These are phyloP conservation scores for Tuber magnatum DNA, from an alignment of 495 filamentous ascomycete genomes.

Conservation along the genomic window DNA sequence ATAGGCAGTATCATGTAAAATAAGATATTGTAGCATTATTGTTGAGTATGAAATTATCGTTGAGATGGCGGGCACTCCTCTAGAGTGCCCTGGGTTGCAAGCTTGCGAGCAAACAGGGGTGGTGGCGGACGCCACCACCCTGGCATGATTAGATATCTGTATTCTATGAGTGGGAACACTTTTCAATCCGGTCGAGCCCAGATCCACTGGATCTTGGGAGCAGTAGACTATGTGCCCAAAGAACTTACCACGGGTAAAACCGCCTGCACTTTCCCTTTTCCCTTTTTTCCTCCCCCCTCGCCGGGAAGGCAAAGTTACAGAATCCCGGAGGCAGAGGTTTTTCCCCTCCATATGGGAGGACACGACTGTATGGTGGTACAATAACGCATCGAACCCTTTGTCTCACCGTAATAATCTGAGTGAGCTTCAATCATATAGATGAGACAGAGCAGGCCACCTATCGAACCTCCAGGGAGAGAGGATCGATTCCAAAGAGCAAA, in stretches of 20 bases:
- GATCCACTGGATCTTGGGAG: not conserved
- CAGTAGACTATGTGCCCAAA: not conserved
- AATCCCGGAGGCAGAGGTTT: not conserved
- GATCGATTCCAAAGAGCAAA: not conserved
- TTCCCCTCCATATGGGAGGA: not conserved
- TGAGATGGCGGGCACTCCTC: too few species aligned
- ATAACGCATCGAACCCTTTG: not conserved
- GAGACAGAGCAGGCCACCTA: not conserved
- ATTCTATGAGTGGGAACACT: not conserved
- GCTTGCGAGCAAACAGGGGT: too few species aligned
- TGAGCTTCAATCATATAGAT: not conserved
- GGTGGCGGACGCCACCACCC: too few species aligned
- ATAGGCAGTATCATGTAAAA: too few species aligned
- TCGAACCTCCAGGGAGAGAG: not conserved
- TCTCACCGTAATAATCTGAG: not conserved
- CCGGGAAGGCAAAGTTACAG: not conserved
- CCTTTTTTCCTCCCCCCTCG: not conserved
- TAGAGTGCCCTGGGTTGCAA: too few species aligned
- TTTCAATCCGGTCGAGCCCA: not conserved
- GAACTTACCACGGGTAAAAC: not conserved
- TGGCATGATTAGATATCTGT: too few species aligned
- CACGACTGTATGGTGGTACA: not conserved
- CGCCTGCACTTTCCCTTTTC: not conserved
- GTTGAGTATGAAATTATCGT: too few species aligned
- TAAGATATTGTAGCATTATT: too few species aligned